Evolutionary conservation across 2,329 filamentous ascomycete genomes (phyloP).

Genomic region (Phoma sp.): DNA sequence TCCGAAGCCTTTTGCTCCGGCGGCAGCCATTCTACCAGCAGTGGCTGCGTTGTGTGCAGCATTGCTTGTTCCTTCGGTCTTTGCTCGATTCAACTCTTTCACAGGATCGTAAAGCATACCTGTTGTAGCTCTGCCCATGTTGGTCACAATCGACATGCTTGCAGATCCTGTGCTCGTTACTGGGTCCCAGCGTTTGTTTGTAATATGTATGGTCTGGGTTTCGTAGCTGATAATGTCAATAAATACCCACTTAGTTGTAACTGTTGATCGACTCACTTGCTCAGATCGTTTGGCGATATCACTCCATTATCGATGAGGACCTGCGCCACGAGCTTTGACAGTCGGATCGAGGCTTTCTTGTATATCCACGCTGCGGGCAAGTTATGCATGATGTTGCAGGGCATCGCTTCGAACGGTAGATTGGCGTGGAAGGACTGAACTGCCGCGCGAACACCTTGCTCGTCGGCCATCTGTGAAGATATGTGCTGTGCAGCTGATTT

Average conservation of each 20-base stretch:
- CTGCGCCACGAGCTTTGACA: slow-evolving; percentile 35
- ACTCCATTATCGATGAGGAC: slow-evolving; percentile 29
- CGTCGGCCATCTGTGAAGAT: slow-evolving; percentile 30
- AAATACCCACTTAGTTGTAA: not conserved
- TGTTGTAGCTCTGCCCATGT: slow-evolving; percentile 65
- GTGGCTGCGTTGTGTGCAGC: slow-evolving; percentile 1
- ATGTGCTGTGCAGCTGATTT: slow-evolving; percentile 26
- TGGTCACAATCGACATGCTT: slow-evolving; percentile 61
- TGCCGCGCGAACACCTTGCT: slow-evolving; percentile 33
- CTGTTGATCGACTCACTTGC: slow-evolving; percentile 18
- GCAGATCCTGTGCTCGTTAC: slow-evolving; percentile 70
- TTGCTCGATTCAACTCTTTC: slow-evolving; percentile 12
- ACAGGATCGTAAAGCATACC: slow-evolving; percentile 56
- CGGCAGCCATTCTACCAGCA: slow-evolving; percentile 21
- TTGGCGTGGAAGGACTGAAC: slow-evolving; percentile 38
- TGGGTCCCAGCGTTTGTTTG: slow-evolving; percentile 62
- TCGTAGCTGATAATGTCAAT: slow-evolving; percentile 20
- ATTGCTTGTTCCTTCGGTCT: slow-evolving; percentile 5
- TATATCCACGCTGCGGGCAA: slow-evolving; percentile 34
- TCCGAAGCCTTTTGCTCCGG: slow-evolving; percentile 28
- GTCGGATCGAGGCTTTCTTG: slow-evolving; percentile 23
- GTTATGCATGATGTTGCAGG: slow-evolving; percentile 30
- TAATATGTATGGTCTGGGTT: slow-evolving; percentile 40
- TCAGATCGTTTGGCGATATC: slow-evolving; percentile 28
- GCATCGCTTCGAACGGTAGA: slow-evolving; percentile 34